Conservation (phyloP, 148 eudicot species). For the Beta vulgaris region DNA sequence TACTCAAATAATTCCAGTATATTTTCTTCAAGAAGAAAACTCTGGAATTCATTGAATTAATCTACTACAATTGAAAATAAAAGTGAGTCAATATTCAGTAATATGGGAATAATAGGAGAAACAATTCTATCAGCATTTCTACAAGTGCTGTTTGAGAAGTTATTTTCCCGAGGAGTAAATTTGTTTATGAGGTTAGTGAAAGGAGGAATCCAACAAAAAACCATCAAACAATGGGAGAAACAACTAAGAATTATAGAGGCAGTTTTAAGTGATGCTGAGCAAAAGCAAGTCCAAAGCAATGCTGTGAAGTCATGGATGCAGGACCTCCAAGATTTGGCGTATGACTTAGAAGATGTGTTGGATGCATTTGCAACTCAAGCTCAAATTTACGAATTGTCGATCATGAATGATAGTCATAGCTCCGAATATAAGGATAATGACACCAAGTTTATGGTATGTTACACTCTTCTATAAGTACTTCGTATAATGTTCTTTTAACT, state of each 20-base stretch:
- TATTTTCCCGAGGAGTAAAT: neutral
- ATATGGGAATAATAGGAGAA: neutral
- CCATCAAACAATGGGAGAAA: slow-evolving; percentile 13
- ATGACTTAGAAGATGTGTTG: slow-evolving; percentile 14
- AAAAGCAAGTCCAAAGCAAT: neutral
- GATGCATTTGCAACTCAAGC: slow-evolving; percentile 8
- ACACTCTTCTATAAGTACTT: no score
- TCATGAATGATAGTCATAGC: neutral
- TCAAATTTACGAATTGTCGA: neutral
- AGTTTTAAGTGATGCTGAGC: neutral
- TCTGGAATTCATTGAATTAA: no score
- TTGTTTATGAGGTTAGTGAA: neutral
- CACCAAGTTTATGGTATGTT: neutral
- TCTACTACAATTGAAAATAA: neutral
- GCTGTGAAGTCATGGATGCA: neutral
- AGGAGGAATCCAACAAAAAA: neutral
- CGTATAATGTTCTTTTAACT: no score
- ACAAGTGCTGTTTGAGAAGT: slow-evolving; percentile 16
- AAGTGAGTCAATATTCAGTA: neutral
- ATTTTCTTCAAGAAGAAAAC: no score
- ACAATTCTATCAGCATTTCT: slow-evolving; percentile 9
- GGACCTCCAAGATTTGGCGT: slow-evolving; percentile 9
- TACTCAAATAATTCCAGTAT: slow-evolving; percentile 6
- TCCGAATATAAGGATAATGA: neutral
- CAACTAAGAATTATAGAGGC: neutral